These are phyloP conservation scores for Odontarrhena argentea DNA, from an alignment of 345 rosid species.

Conservation along the genomic window DNA sequence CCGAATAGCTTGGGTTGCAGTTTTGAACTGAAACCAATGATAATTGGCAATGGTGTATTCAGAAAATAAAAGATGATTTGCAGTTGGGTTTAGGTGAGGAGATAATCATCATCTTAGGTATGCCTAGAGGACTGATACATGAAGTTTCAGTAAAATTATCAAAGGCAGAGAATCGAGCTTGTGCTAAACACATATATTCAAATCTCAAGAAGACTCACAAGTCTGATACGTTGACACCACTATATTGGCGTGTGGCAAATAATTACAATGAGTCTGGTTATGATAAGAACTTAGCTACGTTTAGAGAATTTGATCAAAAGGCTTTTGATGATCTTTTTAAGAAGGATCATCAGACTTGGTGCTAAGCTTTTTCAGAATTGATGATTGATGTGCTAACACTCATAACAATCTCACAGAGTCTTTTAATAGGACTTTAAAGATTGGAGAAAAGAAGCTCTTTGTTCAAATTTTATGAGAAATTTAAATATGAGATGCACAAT, in stretches of 20 bases:
- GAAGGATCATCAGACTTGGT: neutral
- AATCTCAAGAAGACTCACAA: slow-evolving; percentile 5
- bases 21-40: neutral
- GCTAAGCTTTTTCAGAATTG: neutral
- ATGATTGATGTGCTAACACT: neutral
- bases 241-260: neutral
- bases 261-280: neutral
- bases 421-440: neutral
- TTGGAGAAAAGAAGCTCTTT: neutral
- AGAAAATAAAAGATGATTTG: neutral
- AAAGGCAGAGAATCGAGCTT: neutral
- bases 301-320: neutral
- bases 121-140: neutral
- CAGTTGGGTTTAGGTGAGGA: neutral
- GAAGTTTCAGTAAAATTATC: neutral
- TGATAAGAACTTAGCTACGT: neutral
- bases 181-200: neutral
- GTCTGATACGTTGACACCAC: neutral
- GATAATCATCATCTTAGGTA: neutral
- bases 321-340: slow-evolving; percentile 1
- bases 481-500: too few relatives aligned
- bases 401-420: neutral
- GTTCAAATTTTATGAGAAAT: neutral
- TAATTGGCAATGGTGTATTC: neutral
- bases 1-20: neutral